Base-by-base conservation (phyloP, 352 stramenopile species). In the Phytopythium cucurbitacearum region DNA sequence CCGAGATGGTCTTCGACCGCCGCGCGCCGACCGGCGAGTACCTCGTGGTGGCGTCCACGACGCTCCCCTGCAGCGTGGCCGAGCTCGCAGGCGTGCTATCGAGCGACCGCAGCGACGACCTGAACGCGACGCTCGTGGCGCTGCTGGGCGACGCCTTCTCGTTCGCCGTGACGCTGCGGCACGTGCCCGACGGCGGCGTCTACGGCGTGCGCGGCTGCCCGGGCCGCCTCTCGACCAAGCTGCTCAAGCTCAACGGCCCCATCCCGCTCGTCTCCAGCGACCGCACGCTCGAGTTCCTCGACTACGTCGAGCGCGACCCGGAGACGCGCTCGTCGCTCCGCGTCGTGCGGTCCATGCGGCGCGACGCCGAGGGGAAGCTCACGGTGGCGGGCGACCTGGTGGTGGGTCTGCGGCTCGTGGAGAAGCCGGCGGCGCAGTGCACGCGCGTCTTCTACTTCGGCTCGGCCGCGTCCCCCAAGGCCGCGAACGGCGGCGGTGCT, bases 391-490 rank as follows among this genome's bases (percentile, higher is more conserved):
- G 66, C 8, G 60, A 64, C 16, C 40, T 69, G 15, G 7, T 72
- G 43, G 59, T 62, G 13, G 66, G 66, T 11, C 69, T 65, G 38
- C 16, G 69, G 46, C 56, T 75, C 0, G 28, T 28, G 0, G 66
- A 75, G 44, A 46, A 72, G 47, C 40, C 46, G 8, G 15, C 48
- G 7, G 39, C 45, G 38, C 63, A 72, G 32, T 48, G 63, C 53
- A 75, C 66, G 28, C 60, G 59, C 16, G 59, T 75, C 16, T 72
- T 71, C 65, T 72, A 62, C 60, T 67, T 65, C 39, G 66, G 66
- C 43, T 51, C 53, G 1, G 46, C 52, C 44, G 44, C 36, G 0
- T n/a, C 39, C 7, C 40, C 53, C 9, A 52, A 57, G 32, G 32
- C 47, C 10, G 60, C 56, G 44, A 50, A 37, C 39, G 46, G 48